These are phyloP conservation scores for Phytopythium mirpurense DNA, from an alignment of 352 stramenopile genomes.

Conservation along the genomic window DNA sequence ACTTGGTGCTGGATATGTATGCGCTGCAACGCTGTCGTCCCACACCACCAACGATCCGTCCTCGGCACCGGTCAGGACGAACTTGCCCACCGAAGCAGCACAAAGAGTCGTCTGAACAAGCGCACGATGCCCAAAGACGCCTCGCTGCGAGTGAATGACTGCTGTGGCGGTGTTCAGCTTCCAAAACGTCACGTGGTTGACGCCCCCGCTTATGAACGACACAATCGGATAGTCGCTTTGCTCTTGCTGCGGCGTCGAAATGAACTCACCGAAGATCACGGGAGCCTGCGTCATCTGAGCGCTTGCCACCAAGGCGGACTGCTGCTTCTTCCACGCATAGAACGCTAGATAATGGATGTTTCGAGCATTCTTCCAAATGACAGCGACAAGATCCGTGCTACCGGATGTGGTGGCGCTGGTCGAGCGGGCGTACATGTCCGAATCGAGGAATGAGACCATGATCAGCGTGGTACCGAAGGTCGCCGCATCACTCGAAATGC, in stretches of 20 bases:
- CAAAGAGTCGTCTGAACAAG: conserved; percentile 45
- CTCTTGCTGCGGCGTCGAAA: conserved; percentile 2
- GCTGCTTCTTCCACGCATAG: conserved; percentile 36
- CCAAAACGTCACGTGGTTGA: conserved; percentile 71
- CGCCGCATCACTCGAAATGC: not conserved
- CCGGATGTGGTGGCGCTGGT: conserved; percentile 9
- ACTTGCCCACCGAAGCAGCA: conserved; percentile 30
- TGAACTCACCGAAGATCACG: conserved; percentile 57
- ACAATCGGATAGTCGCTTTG: conserved; percentile 6
- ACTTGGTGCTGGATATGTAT: conserved; percentile 20
- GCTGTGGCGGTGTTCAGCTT: conserved; percentile 38
- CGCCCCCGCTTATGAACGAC: conserved; percentile 55
- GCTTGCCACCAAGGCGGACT: conserved; percentile 19
- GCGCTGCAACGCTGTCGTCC: conserved; percentile 44
- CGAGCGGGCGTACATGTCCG: not conserved
- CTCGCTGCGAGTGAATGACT: conserved; percentile 43
- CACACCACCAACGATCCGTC: conserved; percentile 50
- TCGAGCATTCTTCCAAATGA: conserved; percentile 43
- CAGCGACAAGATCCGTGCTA: conserved; percentile 39
- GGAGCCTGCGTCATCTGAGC: conserved; percentile 46
- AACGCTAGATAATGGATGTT: conserved; percentile 42
- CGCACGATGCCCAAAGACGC: conserved; percentile 62
- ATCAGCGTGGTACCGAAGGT: conserved; percentile 13
- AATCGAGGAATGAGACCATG: conserved; percentile 21
- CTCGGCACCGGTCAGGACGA: conserved; percentile 47